These are phyloP conservation scores for Decorospora gaudefroyi DNA, from an alignment of 2,329 filamentous ascomycete genomes.

Conservation along the genomic window DNA sequence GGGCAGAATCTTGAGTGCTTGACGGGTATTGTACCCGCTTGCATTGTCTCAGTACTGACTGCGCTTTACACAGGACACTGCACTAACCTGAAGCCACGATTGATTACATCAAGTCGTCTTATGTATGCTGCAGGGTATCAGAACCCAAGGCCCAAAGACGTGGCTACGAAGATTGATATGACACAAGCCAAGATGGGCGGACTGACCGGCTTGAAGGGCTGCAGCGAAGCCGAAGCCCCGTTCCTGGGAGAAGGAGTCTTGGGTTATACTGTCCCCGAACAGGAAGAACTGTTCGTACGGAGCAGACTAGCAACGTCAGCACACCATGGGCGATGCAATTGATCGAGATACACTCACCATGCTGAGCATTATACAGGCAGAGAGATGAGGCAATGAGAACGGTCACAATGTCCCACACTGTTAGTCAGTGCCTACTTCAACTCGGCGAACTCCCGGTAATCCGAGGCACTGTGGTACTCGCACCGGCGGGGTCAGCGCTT, in stretches of 20 bases:
- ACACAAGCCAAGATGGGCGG: neutral
- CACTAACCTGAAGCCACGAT: slow-evolving; percentile 73
- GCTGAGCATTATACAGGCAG: neutral
- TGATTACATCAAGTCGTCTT: slow-evolving; percentile 81
- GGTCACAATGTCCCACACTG: slow-evolving; percentile 1
- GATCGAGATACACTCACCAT: slow-evolving; percentile 15
- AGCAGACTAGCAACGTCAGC: slow-evolving; percentile 29
- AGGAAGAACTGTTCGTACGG: slow-evolving; percentile 63
- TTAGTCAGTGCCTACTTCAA: slow-evolving; percentile 1
- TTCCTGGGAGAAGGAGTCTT: slow-evolving; percentile 64
- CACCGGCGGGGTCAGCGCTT: slow-evolving; percentile 2
- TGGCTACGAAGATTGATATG: slow-evolving; percentile 5
- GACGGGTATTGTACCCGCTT: slow-evolving; percentile 79
- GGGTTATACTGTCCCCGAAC: slow-evolving; percentile 87
- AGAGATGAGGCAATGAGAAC: slow-evolving; percentile 1
- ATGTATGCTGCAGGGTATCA: slow-evolving; percentile 64
- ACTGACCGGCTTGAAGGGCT: slow-evolving; percentile 69
- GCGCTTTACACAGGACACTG: neutral
- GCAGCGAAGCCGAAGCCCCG: slow-evolving; percentile 76
- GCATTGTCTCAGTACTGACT: slow-evolving; percentile 13
- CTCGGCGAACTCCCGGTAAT: slow-evolving; percentile 6
- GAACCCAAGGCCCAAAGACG: slow-evolving; percentile 1
- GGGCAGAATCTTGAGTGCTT: slow-evolving; percentile 71
- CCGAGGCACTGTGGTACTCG: neutral
- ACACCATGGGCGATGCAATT: neutral